Evolutionary conservation across 2,329 filamentous ascomycete genomes (phyloP).

Genomic region (Paraconiothyrium sp.): DNA sequence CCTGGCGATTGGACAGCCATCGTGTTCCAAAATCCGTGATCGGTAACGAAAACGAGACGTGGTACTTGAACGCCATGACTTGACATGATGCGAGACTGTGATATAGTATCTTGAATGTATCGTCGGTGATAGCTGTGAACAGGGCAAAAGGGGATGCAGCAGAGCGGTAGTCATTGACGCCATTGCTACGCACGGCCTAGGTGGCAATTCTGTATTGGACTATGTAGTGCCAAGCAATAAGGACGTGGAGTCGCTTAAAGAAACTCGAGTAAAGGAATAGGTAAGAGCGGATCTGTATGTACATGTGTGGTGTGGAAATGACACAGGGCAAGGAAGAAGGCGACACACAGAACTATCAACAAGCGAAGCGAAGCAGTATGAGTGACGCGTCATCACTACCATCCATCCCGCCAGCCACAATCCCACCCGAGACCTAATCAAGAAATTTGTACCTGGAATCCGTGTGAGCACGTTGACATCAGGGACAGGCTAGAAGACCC

Average conservation of each 20-base stretch:
- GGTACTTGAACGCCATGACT: background rate
- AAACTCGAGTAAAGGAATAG: background rate
- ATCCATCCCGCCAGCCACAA: background rate
- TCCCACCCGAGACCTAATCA: background rate
- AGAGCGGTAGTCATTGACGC: background rate
- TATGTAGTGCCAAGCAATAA: background rate
- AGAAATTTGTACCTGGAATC: conserved; percentile 6
- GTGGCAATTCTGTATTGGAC: background rate
- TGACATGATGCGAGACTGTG: background rate
- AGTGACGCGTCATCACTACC: conserved; percentile 5
- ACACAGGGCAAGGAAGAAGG: conserved; percentile 2
- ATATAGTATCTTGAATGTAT: background rate
- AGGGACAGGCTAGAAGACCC: background rate
- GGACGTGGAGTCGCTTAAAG: background rate
- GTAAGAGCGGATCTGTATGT: conserved; percentile 3
- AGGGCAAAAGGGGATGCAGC: background rate
- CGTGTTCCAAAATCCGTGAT: background rate
- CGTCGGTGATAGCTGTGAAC: background rate
- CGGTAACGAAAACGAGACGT: background rate
- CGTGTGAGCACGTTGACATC: background rate
- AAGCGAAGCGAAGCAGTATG: conserved; percentile 13
- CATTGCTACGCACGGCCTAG: background rate
- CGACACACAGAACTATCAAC: conserved; percentile 6
- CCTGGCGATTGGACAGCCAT: conserved; percentile 3
- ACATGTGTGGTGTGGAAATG: conserved; percentile 8